phyloP scores from a whole-genome alignment of 108 stramenopile genomes.

The Chaetoceros muelleri region DNA sequence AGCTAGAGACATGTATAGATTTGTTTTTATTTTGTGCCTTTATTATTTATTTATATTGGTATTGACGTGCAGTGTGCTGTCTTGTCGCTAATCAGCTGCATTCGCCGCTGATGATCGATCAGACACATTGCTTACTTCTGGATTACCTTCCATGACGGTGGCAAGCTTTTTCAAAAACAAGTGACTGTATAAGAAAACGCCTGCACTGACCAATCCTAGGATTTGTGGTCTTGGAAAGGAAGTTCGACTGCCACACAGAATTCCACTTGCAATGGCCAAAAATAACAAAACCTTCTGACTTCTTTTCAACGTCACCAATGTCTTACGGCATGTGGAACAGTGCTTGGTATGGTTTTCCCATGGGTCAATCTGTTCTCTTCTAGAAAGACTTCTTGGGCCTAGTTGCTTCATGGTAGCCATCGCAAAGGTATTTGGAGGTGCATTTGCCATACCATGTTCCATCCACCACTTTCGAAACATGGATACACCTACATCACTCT shows the following conservation, averaged over 20 bases:
- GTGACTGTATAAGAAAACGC: constrained; percentile 6
- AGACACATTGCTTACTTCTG: not conserved
- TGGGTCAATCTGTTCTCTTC: constrained; percentile 25
- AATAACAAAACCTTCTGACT: constrained; percentile 5
- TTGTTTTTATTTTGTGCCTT: too few relatives aligned
- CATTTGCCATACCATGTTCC: constrained; percentile 8
- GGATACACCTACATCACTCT: constrained; percentile 18
- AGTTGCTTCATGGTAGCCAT: constrained; percentile 9
- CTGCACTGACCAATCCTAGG: constrained; percentile 6
- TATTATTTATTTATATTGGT: too few relatives aligned
- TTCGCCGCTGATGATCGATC: not conserved
- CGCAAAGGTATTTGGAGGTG: constrained; percentile 17
- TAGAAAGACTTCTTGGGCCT: constrained; percentile 2
- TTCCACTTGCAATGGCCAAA: constrained; percentile 7
- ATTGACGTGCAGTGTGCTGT: too few relatives aligned
- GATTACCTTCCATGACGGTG: constrained; percentile 20
- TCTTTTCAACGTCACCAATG: constrained; percentile 11
- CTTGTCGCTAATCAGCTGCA: not conserved
- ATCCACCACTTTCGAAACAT: constrained; percentile 25
- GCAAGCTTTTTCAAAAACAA: constrained; percentile 16
- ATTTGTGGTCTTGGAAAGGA: constrained; percentile 7
- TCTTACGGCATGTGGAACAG: constrained; percentile 16
- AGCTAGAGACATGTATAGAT: too few relatives aligned
- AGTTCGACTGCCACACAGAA: constrained; percentile 5
- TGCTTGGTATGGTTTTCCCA: constrained; percentile 27